Base-by-base conservation (phyloP, 306 rosid genomes). In the Cicer bijugum region DNA sequence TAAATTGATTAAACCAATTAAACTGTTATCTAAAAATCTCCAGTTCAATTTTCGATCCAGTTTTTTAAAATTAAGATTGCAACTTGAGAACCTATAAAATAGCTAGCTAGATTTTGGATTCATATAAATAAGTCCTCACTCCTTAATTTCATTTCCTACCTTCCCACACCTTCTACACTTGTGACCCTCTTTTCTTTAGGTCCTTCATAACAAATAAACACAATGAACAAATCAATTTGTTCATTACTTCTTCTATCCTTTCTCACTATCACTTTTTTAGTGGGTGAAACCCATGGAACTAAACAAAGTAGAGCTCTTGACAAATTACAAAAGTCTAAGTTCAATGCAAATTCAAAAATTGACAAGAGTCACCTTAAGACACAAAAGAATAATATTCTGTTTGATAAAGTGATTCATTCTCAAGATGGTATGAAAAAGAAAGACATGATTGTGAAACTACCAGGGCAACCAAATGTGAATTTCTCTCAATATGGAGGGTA, bases 401-500 rank as follows among this genome's bases (percentile, higher is more conserved):
- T 40, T 9, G 69, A 46, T 68, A 23, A 33, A 10, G 37, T 70
- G 8, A 33, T 71, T 75, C 42, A 69, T 71, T 46, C 78, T 50
- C 89, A 89, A 10, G 58, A 65, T 4, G 90, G 89, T 1, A 6
- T 81, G 50, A 92, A 92, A 52, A 87, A 77, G 81, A 81, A 79
- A 69, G 97, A 92, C 7, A 80, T 17, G 69, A 92, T 90, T 53
- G 59, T 2, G 11, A 83, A 63, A 16, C 59, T 88, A 53, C 97
- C 96, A 0, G 96, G 97, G 16, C 97, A 92, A 9, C 97, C 97
- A 1, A 19, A 12, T 6, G 96, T 78, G 62, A 68, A 65, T 1
- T 85, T 92, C 64, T 67, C 85, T 56, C 97, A 89, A 45, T 89
- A 86, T 63, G 96, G 96, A 20, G 97, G 96, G 0, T 92, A 92